Percentiles rank a stretch among this genome's conserved stretches.
Evolutionary conservation across 352 stramenopile genomes (phyloP).

Genomic region (Globisporangium takayamanum): DNA sequence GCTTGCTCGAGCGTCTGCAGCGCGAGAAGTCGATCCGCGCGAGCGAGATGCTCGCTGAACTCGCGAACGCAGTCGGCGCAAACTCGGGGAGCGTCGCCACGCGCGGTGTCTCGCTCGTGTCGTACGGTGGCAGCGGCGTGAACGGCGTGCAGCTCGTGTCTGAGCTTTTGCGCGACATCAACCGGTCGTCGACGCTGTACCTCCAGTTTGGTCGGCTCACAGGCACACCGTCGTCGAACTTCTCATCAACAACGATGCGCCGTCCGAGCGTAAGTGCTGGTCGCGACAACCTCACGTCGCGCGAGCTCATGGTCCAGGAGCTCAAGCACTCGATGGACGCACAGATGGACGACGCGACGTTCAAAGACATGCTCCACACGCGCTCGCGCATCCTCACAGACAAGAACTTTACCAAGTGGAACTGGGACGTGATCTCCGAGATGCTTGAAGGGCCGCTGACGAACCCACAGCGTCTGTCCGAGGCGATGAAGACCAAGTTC

Average conservation of each 20-base stretch:
- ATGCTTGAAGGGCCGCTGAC: constrained; percentile 82
- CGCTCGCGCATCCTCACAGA: constrained; percentile 78
- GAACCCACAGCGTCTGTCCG: constrained; percentile 78
- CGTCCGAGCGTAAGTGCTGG: constrained; percentile 10
- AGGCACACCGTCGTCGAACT: constrained; percentile 13
- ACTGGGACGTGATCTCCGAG: constrained; percentile 89
- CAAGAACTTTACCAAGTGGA: constrained; percentile 90
- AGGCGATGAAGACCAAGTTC: constrained; percentile 92
- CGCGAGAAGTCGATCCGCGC: constrained; percentile 83
- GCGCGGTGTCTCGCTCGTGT: constrained; percentile 67
- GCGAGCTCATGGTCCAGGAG: constrained; percentile 82
- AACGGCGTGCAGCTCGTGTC: constrained; percentile 86
- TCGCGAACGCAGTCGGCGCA: constrained; percentile 69
- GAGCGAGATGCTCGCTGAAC: constrained; percentile 78
- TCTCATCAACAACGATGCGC: constrained; percentile 16
- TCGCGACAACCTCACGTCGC: constrained; percentile 71
- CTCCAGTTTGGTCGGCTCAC: constrained; percentile 15
- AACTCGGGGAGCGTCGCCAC: constrained; percentile 68
- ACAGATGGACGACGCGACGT: constrained; percentile 85
- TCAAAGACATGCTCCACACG: constrained; percentile 87
- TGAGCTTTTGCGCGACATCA: constrained; percentile 82
- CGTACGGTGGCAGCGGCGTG: constrained; percentile 71
- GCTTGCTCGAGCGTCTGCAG: constrained; percentile 62
- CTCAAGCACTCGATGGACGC: constrained; percentile 84
- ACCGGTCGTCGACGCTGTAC: constrained; percentile 61